Base-by-base conservation (phyloP, 2,329 filamentous ascomycete species). In the Byssothecium circinans region DNA sequence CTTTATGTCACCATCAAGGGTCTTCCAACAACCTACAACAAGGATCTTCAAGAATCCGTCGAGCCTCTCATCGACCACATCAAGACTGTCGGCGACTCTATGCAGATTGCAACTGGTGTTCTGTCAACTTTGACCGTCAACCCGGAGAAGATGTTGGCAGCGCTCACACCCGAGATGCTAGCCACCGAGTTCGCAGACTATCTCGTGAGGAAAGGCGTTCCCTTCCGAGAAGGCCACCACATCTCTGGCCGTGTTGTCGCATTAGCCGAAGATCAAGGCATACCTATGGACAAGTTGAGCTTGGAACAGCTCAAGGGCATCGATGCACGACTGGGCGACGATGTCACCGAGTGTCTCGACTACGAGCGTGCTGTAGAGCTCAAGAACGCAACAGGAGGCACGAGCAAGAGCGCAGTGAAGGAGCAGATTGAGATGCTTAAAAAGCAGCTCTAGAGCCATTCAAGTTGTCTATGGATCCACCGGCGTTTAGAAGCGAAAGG, bases 11-110 rank as follows among this genome's bases (percentile, higher is more conserved):
- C 84, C 30, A 78, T 85, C 70, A 86, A 87, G 71, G 87, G 87
- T 46, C 81, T 94, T 22, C 88, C 89, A 2, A 87, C 82, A 35
- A 90, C 87, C 2, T 95, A 95, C 78, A 92, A 95, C 78, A 95
- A 95, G 74, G 89, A 95, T 70, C 74, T 95, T n/a, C 89, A 96
- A 73, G 90, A 95, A 74, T 86, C 83, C 49, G 85, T 89, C 52
- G 87, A 95, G 77, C 86, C 87, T n/a, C 83, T 95, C 74, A 81
- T 95, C 40, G 89, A 95, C 70, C 83, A 86, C 68, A 82, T 91
- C 71, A 88, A 91, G 79, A 92, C 89, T 5, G 80, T 94, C 52
- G 81, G 80, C 47, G 87, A 95, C 76, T 90, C 87, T 64, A 80
- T 95, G 45, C 84, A 87, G 70, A 95, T 95, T 60, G 88, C 88